Percentiles rank a stretch among this genome's conserved stretches.
Conservation (phyloP, 148 eudicot genomes). For the Chenopodium suecicum region DNA sequence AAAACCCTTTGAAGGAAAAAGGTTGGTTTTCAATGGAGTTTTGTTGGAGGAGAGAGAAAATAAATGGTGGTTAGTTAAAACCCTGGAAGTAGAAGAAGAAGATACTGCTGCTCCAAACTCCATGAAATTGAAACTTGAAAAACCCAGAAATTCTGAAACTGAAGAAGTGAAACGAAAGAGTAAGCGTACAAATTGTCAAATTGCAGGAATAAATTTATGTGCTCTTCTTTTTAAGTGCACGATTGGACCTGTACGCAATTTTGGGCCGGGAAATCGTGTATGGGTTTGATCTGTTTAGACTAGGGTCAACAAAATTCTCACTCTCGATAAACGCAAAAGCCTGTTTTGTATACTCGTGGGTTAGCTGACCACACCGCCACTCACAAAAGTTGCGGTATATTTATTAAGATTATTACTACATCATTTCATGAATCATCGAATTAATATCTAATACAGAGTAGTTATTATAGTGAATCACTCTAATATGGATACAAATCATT, state of each 20-base stretch:
- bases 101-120: constrained; percentile 20
- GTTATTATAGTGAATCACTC: neutral
- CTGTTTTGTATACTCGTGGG: too few relatives aligned
- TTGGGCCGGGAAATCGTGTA: neutral
- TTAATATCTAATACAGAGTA: too few relatives aligned
- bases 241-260: neutral
- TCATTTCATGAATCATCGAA: too few relatives aligned
- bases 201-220: neutral
- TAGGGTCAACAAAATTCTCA: too few relatives aligned
- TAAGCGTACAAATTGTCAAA: too few relatives aligned
- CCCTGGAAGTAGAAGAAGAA: constrained; percentile 14
- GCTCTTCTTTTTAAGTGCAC: neutral
- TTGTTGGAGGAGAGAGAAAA: constrained; percentile 13
- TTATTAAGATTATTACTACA: too few relatives aligned
- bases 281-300: neutral
- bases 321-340: too few relatives aligned
- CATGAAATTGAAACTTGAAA: constrained; percentile 23
- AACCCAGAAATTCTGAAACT: neutral
- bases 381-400: too few relatives aligned
- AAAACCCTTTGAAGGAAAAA: neutral
- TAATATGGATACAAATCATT: neutral
- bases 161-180: neutral
- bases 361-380: too few relatives aligned
- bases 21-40: constrained; percentile 6
- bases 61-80: constrained; percentile 20